A percentile compares a stretch with the other conserved stretches of the same genome.
phyloP scores from a whole-genome alignment of 352 stramenopile species.

The Pythium rhizo-oryzae region DNA sequence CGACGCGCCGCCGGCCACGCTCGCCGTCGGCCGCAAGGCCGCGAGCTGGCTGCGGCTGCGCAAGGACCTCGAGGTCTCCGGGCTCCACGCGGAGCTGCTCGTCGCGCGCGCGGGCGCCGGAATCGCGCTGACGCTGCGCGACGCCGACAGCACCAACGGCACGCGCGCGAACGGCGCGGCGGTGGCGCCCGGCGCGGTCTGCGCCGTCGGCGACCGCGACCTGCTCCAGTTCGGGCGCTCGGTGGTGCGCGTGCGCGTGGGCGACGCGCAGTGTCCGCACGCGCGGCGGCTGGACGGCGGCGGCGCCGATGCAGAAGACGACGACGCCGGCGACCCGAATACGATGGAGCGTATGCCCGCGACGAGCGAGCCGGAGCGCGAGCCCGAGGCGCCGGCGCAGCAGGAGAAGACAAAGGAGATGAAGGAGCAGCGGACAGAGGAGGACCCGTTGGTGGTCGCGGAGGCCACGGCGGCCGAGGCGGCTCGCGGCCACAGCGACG shows the following conservation, averaged over 20 bases:
- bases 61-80: conserved; percentile 64
- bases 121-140: conserved; percentile 19
- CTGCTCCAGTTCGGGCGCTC: conserved; percentile 43
- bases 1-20: conserved; percentile 5
- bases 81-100: conserved; percentile 50
- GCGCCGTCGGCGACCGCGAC: conserved; percentile 41
- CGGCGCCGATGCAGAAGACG: background rate
- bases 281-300: background rate
- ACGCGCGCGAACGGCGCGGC: conserved; percentile 52
- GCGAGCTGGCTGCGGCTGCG: conserved; percentile 52
- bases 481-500: conserved; percentile 4
- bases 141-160: conserved; percentile 65
- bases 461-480: background rate
- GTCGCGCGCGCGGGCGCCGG: background rate
- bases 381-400: background rate
- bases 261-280: conserved; percentile 4
- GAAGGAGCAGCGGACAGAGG: too few species aligned
- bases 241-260: conserved; percentile 20
- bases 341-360: background rate
- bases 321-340: background rate
- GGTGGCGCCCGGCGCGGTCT: conserved; percentile 26
- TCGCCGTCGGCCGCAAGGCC: conserved; percentile 51
- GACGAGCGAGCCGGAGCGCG: conserved; percentile 1
- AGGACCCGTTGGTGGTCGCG: background rate
- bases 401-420: background rate